Conservation (phyloP, 768 basidiomycete species). For the Filobasidium floriforme region DNA sequence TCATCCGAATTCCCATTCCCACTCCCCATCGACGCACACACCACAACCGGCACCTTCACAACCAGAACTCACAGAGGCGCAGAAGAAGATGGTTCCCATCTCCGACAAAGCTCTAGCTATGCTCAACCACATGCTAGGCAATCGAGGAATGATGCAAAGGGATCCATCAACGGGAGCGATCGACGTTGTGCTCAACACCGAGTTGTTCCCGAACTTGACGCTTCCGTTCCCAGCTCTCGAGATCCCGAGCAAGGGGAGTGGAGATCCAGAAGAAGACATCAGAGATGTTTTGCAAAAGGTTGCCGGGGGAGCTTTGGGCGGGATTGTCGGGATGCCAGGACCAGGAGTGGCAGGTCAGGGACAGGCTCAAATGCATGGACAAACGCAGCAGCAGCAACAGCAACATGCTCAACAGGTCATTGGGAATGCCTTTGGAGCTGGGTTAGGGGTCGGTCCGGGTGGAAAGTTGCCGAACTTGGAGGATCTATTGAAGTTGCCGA, state of each 20-base stretch:
- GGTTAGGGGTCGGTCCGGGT: not conserved
- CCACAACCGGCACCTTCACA: not conserved
- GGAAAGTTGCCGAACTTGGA: slow-evolving; percentile 17
- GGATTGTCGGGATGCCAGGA: not conserved
- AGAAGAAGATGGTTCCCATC: slow-evolving; percentile 12
- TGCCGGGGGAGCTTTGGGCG: not conserved
- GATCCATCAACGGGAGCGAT: slow-evolving; percentile 17
- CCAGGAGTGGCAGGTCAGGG: not conserved
- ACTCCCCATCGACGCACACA: not conserved
- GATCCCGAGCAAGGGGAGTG: slow-evolving; percentile 1
- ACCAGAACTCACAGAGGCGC: not conserved
- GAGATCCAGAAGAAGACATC: slow-evolving; percentile 12
- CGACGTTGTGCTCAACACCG: slow-evolving; percentile 17
- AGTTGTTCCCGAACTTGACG: slow-evolving; percentile 1
- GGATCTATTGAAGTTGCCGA: slow-evolving; percentile 22
- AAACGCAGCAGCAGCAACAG: not conserved
- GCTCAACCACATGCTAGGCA: slow-evolving; percentile 22
- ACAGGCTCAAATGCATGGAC: not conserved
- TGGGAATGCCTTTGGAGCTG: not conserved
- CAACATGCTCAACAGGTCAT: not conserved
- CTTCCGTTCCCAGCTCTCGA: not conserved
- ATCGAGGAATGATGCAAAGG: slow-evolving; percentile 18
- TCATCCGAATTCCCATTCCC: not conserved
- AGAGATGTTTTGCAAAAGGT: not conserved
- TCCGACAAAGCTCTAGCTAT: slow-evolving; percentile 21